Evolutionary conservation across 2,329 filamentous ascomycete species (phyloP), one percentile per base, ranked within the genome.

Genomic region (Tolypocladium nubicola): DNA sequence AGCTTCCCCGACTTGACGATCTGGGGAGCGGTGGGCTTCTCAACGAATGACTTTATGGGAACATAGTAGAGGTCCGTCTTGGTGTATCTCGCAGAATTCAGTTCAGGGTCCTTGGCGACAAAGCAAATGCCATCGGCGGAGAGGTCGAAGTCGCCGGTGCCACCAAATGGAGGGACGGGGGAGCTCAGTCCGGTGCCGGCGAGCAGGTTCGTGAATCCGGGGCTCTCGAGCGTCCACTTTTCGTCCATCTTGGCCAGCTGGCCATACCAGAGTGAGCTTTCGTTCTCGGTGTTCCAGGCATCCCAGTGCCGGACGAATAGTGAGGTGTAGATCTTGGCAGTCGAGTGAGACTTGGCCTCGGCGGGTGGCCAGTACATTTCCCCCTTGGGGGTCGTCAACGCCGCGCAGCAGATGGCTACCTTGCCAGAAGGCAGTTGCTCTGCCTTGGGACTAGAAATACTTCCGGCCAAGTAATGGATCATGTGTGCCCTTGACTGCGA

Each of bases 281-380:
- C 83, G 65, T 89, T 85, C 52, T 85, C 80, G 1, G 81, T 84
- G 33, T 85, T 76, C 73, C 87, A 95, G n/a, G 79, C 71, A 68
- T 95, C 89, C 90, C 90, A 95, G 66, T 95, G 89, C 16, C 90
- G 82, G 35, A 89, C 88, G 65, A 89, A 94, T 33, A 92, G 81
- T 53, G 81, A 83, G 23, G 83, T 83, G 70, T 94, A 94, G 26
- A 90, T 79, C 64, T 82, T 85, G 35, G 83, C 90, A 4, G 83
- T 81, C 23, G 86, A 86, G 30, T 77, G 72, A 2, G 81, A 75
- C 66, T 85, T 83, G 61, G 81, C 74, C 41, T 81, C 83, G 16
- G 79, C 76, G 41, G 84, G 77, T 14, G 83, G 76, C 67, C 88
- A 88, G 72, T 85, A 85, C 33, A 94, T 78, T 1, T 82, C 75